A percentile compares a stretch with the other conserved stretches of the same genome.
phyloP scores from a whole-genome alignment of 2,329 filamentous ascomycete species.

The Juglanconis oblonga region DNA sequence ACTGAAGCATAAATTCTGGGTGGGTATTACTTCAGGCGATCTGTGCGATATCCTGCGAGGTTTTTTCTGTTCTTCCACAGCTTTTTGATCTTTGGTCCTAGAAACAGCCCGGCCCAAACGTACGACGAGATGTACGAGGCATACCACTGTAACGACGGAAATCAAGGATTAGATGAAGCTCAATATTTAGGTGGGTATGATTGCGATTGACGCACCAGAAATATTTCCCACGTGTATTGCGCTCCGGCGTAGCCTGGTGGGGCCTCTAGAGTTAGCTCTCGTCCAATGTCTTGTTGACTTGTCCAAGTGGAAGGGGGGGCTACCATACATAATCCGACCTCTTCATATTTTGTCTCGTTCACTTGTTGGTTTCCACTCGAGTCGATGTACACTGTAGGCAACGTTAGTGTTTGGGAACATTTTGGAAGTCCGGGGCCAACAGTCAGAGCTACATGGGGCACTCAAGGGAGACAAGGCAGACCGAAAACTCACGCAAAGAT shows the following conservation, averaged over 20 bases:
- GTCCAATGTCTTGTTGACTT: not conserved
- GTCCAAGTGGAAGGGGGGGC: not conserved
- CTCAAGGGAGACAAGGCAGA: not conserved
- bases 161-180: not conserved
- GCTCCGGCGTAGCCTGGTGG: conserved; percentile 15
- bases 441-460: not conserved
- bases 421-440: not conserved
- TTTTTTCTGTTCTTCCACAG: conserved; percentile 13
- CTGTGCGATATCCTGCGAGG: not conserved
- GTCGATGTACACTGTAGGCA: conserved; percentile 7
- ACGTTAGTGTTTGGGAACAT: not conserved
- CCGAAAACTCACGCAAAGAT: not conserved
- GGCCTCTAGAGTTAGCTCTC: not conserved
- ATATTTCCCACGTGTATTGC: conserved; percentile 21
- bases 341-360: conserved; percentile 21
- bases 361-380: conserved; percentile 11
- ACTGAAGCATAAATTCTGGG: not conserved
- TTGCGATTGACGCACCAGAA: conserved; percentile 10
- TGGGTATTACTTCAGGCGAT: conserved; percentile 8
- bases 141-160: conserved; percentile 1
- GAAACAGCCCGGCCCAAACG: conserved; percentile 14
- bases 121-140: conserved; percentile 15
- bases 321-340: conserved; percentile 16
- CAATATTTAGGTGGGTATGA: not conserved
- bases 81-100: conserved; percentile 8